Evolutionary conservation across 768 basidiomycete genomes (phyloP).

Genomic region (Sistotremastrum niveocremeum): DNA sequence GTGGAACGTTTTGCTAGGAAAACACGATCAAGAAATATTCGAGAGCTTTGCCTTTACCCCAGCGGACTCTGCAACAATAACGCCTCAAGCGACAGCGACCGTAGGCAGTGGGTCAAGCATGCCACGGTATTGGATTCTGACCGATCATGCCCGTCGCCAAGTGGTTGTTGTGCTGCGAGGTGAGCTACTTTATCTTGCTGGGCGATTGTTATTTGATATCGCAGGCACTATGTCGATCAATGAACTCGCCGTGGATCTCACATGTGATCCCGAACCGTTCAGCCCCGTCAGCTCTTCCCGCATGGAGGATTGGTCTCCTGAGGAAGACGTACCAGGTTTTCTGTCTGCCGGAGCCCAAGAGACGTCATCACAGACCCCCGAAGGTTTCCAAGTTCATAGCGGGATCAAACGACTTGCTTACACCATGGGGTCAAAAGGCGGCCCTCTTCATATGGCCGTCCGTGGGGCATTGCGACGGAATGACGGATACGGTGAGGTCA

Average conservation of each 20-base stretch:
- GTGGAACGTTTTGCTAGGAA: constrained; percentile 74
- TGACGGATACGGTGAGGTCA: constrained; percentile 52
- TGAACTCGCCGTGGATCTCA: constrained; percentile 75
- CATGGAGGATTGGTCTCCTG: constrained; percentile 19
- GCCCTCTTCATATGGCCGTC: constrained; percentile 66
- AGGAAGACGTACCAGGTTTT: constrained; percentile 6
- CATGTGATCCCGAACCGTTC: constrained; percentile 51
- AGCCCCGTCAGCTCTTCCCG: constrained; percentile 14
- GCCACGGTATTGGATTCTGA: constrained; percentile 80
- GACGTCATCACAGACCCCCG: constrained; percentile 13
- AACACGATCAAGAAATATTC: constrained; percentile 75
- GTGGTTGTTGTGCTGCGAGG: constrained; percentile 66
- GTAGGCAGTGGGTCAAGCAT: constrained; percentile 56
- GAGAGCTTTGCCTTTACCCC: constrained; percentile 35
- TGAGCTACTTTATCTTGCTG: constrained; percentile 10
- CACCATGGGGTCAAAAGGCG: constrained; percentile 63
- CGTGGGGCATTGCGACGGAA: constrained; percentile 55
- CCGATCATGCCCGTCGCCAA: constrained; percentile 61
- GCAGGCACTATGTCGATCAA: constrained; percentile 76
- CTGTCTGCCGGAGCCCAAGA: background rate
- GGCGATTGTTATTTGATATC: constrained; percentile 3
- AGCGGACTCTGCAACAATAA: constrained; percentile 7
- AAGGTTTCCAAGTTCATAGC: constrained; percentile 52
- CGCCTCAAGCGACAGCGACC: constrained; percentile 30
- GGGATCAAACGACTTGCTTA: constrained; percentile 73